Conservation (phyloP, 768 basidiomycete genomes). For the Gloeopeniophorella convolvens region DNA sequence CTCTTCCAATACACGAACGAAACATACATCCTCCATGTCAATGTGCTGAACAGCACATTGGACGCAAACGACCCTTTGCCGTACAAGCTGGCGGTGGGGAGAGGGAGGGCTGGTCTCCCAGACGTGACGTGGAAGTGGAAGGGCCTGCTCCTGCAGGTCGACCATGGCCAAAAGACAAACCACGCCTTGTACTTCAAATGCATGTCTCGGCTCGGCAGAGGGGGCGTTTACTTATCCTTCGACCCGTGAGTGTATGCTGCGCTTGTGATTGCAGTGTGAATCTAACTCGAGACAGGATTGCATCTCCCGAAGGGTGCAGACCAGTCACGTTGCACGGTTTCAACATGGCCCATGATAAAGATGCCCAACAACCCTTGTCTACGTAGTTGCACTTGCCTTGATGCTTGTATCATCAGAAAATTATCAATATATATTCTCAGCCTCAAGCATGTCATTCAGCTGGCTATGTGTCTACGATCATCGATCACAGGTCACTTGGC, state of each 20-base stretch:
- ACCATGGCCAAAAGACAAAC: conserved; percentile 36
- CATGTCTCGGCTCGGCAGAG: conserved; percentile 29
- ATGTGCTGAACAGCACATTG: conserved; percentile 44
- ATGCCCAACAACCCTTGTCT: conserved; percentile 19
- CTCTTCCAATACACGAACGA: conserved; percentile 52
- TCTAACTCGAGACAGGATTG: conserved; percentile 23
- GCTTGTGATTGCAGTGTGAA: neutral
- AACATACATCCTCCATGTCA: conserved; percentile 47
- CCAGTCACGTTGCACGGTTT: conserved; percentile 41
- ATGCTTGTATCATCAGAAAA: neutral
- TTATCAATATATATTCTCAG: conserved; percentile 21
- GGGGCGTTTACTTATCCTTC: conserved; percentile 45
- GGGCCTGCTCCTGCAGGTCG: conserved; percentile 46
- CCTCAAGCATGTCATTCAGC: conserved; percentile 5
- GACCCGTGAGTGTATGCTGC: conserved; percentile 35
- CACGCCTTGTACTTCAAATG: conserved; percentile 40
- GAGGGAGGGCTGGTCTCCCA: conserved; percentile 33
- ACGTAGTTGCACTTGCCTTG: neutral
- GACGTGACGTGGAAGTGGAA: conserved; percentile 48
- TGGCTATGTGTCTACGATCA: conserved; percentile 26
- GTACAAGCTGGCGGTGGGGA: conserved; percentile 36
- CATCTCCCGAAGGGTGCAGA: conserved; percentile 36
- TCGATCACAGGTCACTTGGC: conserved; percentile 4
- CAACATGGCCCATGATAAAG: conserved; percentile 19
- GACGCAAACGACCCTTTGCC: conserved; percentile 39